Conservation (phyloP, 208 protist genomes). For the Angomonas ambiguus region DNA sequence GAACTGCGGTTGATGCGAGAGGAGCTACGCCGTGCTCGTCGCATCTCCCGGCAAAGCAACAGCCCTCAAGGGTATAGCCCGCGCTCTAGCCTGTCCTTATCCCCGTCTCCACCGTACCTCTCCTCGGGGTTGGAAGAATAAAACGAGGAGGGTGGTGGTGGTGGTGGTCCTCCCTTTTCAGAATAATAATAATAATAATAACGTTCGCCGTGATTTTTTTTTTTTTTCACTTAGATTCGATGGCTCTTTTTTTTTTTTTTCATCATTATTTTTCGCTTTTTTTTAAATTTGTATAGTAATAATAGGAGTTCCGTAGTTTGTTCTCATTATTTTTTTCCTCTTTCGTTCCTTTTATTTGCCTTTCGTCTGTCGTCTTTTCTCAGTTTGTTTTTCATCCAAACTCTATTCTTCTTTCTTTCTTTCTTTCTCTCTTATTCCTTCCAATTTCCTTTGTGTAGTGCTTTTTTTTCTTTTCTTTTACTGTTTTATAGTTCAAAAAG, state of each 20-base stretch:
- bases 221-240: slow-evolving; percentile 77
- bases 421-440: neutral
- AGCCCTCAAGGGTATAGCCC: too few species aligned
- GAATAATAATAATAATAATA: too few species aligned
- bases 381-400: neutral
- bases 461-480: slow-evolving; percentile 23
- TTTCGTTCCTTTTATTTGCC: slow-evolving; percentile 12
- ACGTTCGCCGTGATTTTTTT: neutral
- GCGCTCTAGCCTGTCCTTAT: too few species aligned
- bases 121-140: too few species aligned
- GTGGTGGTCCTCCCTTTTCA: neutral
- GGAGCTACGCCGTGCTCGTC: slow-evolving; percentile 17
- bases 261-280: slow-evolving; percentile 10
- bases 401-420: neutral
- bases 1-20: slow-evolving; percentile 18
- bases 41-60: too few species aligned
- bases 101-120: too few species aligned
- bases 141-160: too few species aligned
- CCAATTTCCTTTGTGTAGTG: neutral
- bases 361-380: neutral
- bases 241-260: slow-evolving; percentile 19
- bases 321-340: neutral
- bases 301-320: too few species aligned
- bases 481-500: slow-evolving; percentile 1
- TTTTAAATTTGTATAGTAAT: neutral